A percentile compares a stretch with the other conserved stretches of the same genome.
Evolutionary conservation across 495 filamentous ascomycete species (phyloP).

Genomic region (Hypoxylon trugodes): DNA sequence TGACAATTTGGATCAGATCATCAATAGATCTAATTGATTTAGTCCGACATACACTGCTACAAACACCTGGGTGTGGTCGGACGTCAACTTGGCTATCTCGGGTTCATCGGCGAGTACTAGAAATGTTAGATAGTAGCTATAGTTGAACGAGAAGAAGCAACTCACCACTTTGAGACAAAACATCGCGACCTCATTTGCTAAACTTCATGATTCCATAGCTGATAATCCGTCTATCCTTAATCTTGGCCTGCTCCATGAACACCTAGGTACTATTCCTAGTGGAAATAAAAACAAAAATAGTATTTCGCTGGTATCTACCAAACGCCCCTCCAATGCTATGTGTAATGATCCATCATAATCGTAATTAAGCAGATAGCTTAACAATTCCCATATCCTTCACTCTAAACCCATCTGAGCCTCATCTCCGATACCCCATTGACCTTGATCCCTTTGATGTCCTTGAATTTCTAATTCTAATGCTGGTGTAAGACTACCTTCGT

Average conservation of each 20-base stretch:
- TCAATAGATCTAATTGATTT: too few relatives aligned
- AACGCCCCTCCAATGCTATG: slow-evolving; percentile 40
- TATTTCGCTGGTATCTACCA: slow-evolving; percentile 44
- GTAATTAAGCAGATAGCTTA: not conserved
- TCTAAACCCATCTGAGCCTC: slow-evolving; percentile 63
- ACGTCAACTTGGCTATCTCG: too few relatives aligned
- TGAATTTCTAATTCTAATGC: slow-evolving; percentile 52
- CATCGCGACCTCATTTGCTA: too few relatives aligned
- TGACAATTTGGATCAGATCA: too few relatives aligned
- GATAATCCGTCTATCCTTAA: too few relatives aligned
- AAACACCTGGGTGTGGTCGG: too few relatives aligned
- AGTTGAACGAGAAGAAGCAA: too few relatives aligned
- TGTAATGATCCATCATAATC: not conserved
- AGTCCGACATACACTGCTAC: too few relatives aligned
- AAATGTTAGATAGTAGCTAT: not conserved
- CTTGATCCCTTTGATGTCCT: slow-evolving; percentile 52
- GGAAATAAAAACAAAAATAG: slow-evolving; percentile 7
- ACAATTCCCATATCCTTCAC: slow-evolving; percentile 20
- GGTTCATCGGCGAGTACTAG: not conserved
- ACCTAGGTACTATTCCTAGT: not conserved
- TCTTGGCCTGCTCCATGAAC: too few relatives aligned
- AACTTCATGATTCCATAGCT: too few relatives aligned
- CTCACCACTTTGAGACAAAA: too few relatives aligned
- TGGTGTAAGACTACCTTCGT: slow-evolving; percentile 44
- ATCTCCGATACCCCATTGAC: slow-evolving; percentile 63